These are phyloP conservation scores for Immersiporthe knoxdaviesiana DNA, from an alignment of 2,329 filamentous ascomycete species.

Conservation along the genomic window DNA sequence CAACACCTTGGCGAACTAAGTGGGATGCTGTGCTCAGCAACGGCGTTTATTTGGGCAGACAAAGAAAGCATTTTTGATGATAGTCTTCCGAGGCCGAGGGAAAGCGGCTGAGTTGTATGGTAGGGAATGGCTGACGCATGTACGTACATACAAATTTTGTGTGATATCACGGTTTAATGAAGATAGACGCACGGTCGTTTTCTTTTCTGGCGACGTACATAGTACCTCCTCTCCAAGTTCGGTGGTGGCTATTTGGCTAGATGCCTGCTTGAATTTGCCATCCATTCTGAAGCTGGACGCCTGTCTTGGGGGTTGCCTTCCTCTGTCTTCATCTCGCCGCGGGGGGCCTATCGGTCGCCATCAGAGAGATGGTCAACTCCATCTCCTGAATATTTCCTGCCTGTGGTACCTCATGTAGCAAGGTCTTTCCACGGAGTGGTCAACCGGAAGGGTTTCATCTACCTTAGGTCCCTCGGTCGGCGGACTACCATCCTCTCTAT, in stretches of 20 bases:
- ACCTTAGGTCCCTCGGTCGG: too few species aligned
- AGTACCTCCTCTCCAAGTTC: not conserved
- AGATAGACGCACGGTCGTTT: conserved; percentile 29
- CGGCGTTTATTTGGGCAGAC: conserved; percentile 28
- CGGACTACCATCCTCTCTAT: too few species aligned
- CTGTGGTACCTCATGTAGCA: not conserved
- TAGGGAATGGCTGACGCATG: conserved; percentile 24
- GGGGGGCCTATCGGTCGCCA: not conserved
- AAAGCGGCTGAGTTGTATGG: conserved; percentile 20
- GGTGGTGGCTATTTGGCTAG: not conserved
- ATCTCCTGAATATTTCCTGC: not conserved
- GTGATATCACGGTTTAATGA: conserved; percentile 31
- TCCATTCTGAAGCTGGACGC: not conserved
- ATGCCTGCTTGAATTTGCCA: too few species aligned
- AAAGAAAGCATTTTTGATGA: conserved; percentile 20
- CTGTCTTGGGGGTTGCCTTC: not conserved
- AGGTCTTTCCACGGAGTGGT: not conserved
- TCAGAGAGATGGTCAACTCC: not conserved
- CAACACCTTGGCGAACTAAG: conserved; percentile 11
- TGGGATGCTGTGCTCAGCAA: conserved; percentile 26
- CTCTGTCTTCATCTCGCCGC: not conserved
- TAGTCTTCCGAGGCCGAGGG: not conserved
- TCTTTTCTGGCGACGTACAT: conserved; percentile 17
- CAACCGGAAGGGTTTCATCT: not conserved
- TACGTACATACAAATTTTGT: conserved; percentile 28